Evolutionary conservation across 495 filamentous ascomycete genomes (phyloP).

Genomic region (Trichoderma parareesei): DNA sequence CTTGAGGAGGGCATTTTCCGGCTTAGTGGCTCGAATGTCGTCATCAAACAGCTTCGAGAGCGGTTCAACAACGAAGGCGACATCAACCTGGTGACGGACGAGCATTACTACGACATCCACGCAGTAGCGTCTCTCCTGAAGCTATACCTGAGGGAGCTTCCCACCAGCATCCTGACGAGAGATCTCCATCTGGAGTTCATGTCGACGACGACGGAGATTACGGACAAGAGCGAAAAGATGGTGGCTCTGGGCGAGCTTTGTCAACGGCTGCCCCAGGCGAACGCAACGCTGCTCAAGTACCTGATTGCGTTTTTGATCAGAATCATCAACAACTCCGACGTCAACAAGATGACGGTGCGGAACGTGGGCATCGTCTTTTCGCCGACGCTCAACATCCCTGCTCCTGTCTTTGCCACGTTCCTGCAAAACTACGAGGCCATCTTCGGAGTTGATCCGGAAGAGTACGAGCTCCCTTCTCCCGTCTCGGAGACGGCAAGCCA

Average conservation of each 20-base stretch:
- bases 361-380: slow-evolving; percentile 99
- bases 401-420: slow-evolving; percentile 88
- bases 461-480: slow-evolving; percentile 41
- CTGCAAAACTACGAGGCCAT: slow-evolving; percentile 83
- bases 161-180: slow-evolving; percentile 79
- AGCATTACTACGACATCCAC: slow-evolving; percentile 89
- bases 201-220: slow-evolving; percentile 64
- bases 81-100: slow-evolving; percentile 75
- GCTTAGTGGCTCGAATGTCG: slow-evolving; percentile 85
- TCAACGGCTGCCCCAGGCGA: slow-evolving; percentile 70
- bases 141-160: slow-evolving; percentile 86
- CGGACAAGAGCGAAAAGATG: slow-evolving; percentile 69
- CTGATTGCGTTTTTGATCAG: slow-evolving; percentile 79
- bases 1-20: slow-evolving; percentile 94
- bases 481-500: slow-evolving; percentile 16
- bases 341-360: slow-evolving; percentile 96
- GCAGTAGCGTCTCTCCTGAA: slow-evolving; percentile 93
- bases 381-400: slow-evolving; percentile 95
- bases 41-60: slow-evolving; percentile 84
- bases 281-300: slow-evolving; percentile 70
- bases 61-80: slow-evolving; percentile 93
- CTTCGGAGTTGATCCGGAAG: slow-evolving; percentile 62
- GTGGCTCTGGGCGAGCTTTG: slow-evolving; percentile 78
- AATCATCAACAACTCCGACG: slow-evolving; percentile 78
- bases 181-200: slow-evolving; percentile 88